Base-by-base conservation (phyloP, 192 early-diverging fungal genomes). In the Geranomyces michiganensis region DNA sequence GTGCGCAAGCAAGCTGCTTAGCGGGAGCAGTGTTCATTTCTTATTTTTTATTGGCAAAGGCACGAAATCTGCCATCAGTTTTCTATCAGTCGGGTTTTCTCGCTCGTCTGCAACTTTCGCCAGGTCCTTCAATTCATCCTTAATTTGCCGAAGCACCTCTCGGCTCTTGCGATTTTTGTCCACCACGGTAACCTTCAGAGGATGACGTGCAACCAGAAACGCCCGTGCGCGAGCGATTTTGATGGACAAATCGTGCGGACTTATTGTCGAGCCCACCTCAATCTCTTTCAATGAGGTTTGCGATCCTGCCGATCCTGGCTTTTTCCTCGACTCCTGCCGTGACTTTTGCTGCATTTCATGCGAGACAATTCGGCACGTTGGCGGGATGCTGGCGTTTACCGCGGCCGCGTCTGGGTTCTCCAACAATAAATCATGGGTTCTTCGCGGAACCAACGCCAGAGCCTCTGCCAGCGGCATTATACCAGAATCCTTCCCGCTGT, bases 201-300 rank as follows among this genome's bases (percentile, higher is more conserved):
- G 46, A 29, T 59, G 31, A 33, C 43, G n/a, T 30, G 55, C 30
- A 21, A 56, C 63, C 31, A 73, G 30, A 14, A 67, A 31, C 55
- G 56, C 17, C 62, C 53, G 29, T 13, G 65, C 71, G 43, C 59
- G 56, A 13, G 21, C 41, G 29, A 73, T 17, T 56, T 73, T 73
- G 63, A 73, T 67, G 26, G 66, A 30, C 48, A 73, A 30, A 45
- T 73, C 71, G 56, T 73, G 71, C 12, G 3, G 10, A 17, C 63
- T 55, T 19, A 73, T 73, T 30, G 49, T 66, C 13, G 71, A 58
- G 0, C 56, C 56, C 15, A 73, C 29, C 36, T 73, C 71, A 30
- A 73, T 15, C 56, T 73, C 71, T 44, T 73, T 73, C 7, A 32
- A 17, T n/a, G 30, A n/a, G 6, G 17, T 26, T n/a, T 31, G 15